phyloP scores from a whole-genome alignment of 768 basidiomycete species.

The Auriscalpium vulgare region DNA sequence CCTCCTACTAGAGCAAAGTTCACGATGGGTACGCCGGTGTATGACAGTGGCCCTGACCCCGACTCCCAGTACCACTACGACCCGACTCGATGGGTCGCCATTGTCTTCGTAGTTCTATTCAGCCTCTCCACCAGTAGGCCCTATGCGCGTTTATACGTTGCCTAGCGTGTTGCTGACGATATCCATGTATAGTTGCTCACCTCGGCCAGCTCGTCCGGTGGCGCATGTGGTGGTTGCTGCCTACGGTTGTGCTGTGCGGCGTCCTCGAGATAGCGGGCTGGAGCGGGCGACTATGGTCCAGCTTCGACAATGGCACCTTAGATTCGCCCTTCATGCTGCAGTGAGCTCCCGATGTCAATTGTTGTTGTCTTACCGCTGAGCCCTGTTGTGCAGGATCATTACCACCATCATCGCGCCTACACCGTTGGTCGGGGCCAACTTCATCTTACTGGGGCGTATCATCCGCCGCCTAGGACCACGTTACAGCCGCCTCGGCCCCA shows the following conservation, averaged over 20 bases:
- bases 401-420: slow-evolving; percentile 9
- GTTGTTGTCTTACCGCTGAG: too few species aligned
- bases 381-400: slow-evolving; percentile 16
- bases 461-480: too few species aligned
- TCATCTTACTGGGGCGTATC: slow-evolving; percentile 11
- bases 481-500: slow-evolving; percentile 9
- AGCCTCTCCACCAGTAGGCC: not conserved
- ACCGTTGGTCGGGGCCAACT: slow-evolving; percentile 12
- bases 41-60: too few species aligned
- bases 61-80: too few species aligned
- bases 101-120: slow-evolving; percentile 1
- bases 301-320: slow-evolving; percentile 3
- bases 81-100: slow-evolving; percentile 1
- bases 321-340: slow-evolving; percentile 34
- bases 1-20: too few species aligned
- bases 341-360: slow-evolving; percentile 13
- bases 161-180: not conserved
- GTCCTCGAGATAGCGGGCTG: slow-evolving; percentile 28
- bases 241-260: slow-evolving; percentile 25
- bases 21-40: too few species aligned
- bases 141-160: too few species aligned
- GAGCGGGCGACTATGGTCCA: too few species aligned
- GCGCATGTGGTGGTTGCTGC: slow-evolving; percentile 21
- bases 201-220: slow-evolving; percentile 21
- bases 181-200: slow-evolving; percentile 14